Evolutionary conservation across 768 basidiomycete genomes (phyloP).

Genomic region (Dictyophora rubrovolvata): DNA sequence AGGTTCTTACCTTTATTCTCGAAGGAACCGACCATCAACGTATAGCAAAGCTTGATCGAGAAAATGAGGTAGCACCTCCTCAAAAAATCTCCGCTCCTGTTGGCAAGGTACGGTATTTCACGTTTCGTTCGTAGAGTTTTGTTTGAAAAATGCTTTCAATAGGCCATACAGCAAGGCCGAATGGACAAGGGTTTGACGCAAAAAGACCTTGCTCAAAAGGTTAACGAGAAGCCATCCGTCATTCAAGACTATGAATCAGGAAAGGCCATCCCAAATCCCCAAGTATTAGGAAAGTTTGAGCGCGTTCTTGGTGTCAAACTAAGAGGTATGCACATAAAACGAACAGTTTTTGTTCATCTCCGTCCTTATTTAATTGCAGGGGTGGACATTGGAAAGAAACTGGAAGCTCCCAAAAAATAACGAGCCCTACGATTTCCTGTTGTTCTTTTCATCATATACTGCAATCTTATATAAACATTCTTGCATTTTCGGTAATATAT

Average conservation of each 20-base stretch:
- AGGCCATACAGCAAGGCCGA: conserved; percentile 79
- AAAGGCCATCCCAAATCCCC: conserved; percentile 76
- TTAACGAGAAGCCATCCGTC: conserved; percentile 87
- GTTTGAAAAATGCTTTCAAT: conserved; percentile 12
- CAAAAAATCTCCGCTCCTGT: conserved; percentile 63
- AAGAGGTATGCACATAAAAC: conserved; percentile 47
- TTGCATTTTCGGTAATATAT: background rate
- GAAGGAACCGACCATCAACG: conserved; percentile 86
- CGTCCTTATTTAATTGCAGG: conserved; percentile 30
- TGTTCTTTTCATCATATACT: background rate
- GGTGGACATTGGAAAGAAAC: conserved; percentile 75
- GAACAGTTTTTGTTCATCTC: background rate
- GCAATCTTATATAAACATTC: background rate
- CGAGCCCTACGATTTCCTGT: conserved; percentile 22
- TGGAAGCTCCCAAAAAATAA: conserved; percentile 69
- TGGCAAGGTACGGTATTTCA: conserved; percentile 47
- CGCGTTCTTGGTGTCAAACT: conserved; percentile 78
- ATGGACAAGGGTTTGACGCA: conserved; percentile 73
- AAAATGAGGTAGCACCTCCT: conserved; percentile 93
- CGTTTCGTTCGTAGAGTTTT: background rate
- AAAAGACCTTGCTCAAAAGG: conserved; percentile 85
- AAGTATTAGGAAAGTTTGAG: conserved; percentile 85
- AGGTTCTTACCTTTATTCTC: background rate
- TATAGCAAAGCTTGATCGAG: conserved; percentile 88
- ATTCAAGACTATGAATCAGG: conserved; percentile 86